Evolutionary conservation across 208 protist genomes (phyloP).

Genomic region (Trypanosoma lewisi): DNA sequence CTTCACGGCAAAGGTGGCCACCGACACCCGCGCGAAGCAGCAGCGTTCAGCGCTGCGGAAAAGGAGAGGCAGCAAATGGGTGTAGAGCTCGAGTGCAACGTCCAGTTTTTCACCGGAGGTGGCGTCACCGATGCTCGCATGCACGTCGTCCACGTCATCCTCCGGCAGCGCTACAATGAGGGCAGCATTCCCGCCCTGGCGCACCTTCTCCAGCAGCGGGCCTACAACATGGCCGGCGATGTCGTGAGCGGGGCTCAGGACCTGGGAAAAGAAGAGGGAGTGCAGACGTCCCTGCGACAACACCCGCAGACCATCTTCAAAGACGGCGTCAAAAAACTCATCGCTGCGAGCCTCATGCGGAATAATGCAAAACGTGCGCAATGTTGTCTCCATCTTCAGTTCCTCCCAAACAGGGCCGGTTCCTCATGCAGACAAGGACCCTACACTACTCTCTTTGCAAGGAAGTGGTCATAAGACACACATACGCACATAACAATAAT

Average conservation of each 20-base stretch:
- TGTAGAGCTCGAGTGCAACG: slow-evolving; percentile 53
- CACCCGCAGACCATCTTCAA: slow-evolving; percentile 62
- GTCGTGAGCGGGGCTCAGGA: slow-evolving; percentile 72
- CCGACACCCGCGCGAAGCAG: slow-evolving; percentile 35
- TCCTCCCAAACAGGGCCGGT: neutral
- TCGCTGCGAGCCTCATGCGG: slow-evolving; percentile 57
- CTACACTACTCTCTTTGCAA: too few species aligned
- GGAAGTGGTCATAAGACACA: too few species aligned
- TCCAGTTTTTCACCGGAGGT: slow-evolving; percentile 25
- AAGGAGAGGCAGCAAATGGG: slow-evolving; percentile 46
- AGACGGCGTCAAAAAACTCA: slow-evolving; percentile 74
- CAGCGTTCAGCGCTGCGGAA: slow-evolving; percentile 46
- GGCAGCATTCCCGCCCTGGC: slow-evolving; percentile 36
- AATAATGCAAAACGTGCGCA: slow-evolving; percentile 77
- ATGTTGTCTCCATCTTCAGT: slow-evolving; percentile 20
- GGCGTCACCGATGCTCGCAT: neutral
- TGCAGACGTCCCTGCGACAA: slow-evolving; percentile 40
- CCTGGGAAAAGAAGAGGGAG: slow-evolving; percentile 45
- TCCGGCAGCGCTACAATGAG: slow-evolving; percentile 52
- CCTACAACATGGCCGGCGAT: slow-evolving; percentile 46
- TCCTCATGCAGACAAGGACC: neutral
- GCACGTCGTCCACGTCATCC: slow-evolving; percentile 17
- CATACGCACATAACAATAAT: too few species aligned
- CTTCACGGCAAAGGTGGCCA: slow-evolving; percentile 41
- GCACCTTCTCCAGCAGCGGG: slow-evolving; percentile 50